Evolutionary conservation across 768 basidiomycete genomes (phyloP), one percentile per base, ranked within the genome.

Genomic region (Rhizopogon salebrosus): DNA sequence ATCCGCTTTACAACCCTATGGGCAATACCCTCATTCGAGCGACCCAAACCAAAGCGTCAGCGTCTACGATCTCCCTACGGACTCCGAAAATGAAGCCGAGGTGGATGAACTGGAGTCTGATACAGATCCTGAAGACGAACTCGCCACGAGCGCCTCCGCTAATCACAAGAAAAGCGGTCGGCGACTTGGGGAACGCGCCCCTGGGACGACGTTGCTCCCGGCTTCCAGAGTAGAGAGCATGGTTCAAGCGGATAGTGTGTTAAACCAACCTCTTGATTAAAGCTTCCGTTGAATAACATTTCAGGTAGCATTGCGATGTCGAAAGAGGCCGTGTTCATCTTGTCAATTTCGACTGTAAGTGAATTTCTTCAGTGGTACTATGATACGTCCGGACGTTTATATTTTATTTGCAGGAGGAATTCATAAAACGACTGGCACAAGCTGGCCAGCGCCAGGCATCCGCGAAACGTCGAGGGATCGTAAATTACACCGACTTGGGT

Each of bases 401-500:
- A 18, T 40, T 48, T 50, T 37, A 49, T 45, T 50, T 41, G 34
- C 62, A 94, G 92, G 91, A 94, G 71, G 88, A 92, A 62, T 93
- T 92, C 64, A 80, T 93, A 51, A 88, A 89, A 67, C 78, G 83
- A 45, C 75, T 92, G 62, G 77, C 82, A 16, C 80, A 81, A 64
- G 83, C 84, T 23, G 87, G 85, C 11, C 81, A 87, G 54, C 76
- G 77, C 45, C 80, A 85, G 62, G 87, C 89, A 9, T 72, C 72
- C 54, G 72, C 75, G 16, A 80, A 83, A 46, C 75, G 77, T 53
- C 77, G 88, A 54, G 78, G 74, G 52, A 73, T 70, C 20, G 73
- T 92, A 10, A 77, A 79, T 49, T 89, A 92, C 57, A 74, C 76
- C 37, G 89, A 94, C 64, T 79, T 92, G 76, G 85, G 91, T 92